phyloP scores from a whole-genome alignment of 352 stramenopile species.

The Globisporangium emineosum region DNA sequence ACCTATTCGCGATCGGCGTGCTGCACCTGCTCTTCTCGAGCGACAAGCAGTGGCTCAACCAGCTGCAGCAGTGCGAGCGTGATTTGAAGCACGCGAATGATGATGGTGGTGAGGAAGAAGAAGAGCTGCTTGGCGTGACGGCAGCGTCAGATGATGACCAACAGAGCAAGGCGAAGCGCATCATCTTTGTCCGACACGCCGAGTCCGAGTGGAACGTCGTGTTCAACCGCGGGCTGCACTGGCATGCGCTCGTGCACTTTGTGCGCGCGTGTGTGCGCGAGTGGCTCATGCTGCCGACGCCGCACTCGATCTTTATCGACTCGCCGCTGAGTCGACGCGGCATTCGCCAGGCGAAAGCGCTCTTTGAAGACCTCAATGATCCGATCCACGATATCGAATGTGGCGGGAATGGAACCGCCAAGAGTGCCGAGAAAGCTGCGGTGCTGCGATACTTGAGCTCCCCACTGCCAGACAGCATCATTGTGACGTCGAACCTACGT shows the following conservation, averaged over 20 bases:
- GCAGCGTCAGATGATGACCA: background rate
- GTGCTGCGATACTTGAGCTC: slow-evolving; percentile 48
- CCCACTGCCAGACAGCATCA: slow-evolving; percentile 46
- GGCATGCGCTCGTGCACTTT: slow-evolving; percentile 40
- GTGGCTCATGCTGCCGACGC: slow-evolving; percentile 61
- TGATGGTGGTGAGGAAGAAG: background rate
- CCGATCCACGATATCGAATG: slow-evolving; percentile 7
- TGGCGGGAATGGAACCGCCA: slow-evolving; percentile 17
- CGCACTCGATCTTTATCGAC: slow-evolving; percentile 82
- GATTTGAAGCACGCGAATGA: background rate
- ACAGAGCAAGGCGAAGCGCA: slow-evolving; percentile 33
- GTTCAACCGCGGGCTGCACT: slow-evolving; percentile 77
- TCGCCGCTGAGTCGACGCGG: slow-evolving; percentile 72
- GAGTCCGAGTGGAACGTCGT: slow-evolving; percentile 89
- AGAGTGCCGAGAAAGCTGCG: slow-evolving; percentile 20
- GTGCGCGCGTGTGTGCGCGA: slow-evolving; percentile 56
- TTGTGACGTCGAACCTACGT: slow-evolving; percentile 74
- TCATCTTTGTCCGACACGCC: slow-evolving; percentile 84
- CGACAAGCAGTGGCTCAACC: slow-evolving; percentile 47
- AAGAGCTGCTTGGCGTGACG: background rate
- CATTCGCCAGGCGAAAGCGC: slow-evolving; percentile 46
- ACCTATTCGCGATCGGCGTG: slow-evolving; percentile 55
- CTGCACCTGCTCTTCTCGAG: slow-evolving; percentile 76
- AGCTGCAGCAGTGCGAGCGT: background rate
- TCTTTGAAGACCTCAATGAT: slow-evolving; percentile 30